Base-by-base conservation (phyloP, 352 stramenopile genomes). In the Thalassiosira mediterranea region DNA sequence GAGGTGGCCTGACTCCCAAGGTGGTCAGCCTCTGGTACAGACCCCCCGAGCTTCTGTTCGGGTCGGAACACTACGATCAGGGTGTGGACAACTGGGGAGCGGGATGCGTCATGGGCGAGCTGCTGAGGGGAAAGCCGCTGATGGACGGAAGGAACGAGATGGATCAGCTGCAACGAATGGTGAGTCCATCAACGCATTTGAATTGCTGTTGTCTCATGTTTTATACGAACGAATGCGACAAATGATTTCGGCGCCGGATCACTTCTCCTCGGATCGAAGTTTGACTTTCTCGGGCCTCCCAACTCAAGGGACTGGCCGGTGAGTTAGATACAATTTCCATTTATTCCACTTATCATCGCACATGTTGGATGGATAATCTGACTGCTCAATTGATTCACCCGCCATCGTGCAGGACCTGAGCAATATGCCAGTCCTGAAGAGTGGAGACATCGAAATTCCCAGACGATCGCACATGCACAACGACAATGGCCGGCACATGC, bases 11-110 rank as follows among this genome's bases (percentile, higher is more conserved):
- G 8, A 99, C 97, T 4, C 97, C 99, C 81, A 97, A 99, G 83
- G 97, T 99, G 23, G 97, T 99, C 15, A 99, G 97, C 53, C 88
- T 99, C 29, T 99, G 97, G 97, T 99, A 99, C 80, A 94, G 97
- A 34, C 95, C 97, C 1, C 97, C 97, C 0, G 97, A 99, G 74
- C 95, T 99, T 8, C 90, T 99, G 26, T 97, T 99, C 92, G 97
- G 97, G 52, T 97, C 93, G 38, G 81, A 96, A 77, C 98, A 98
- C 81, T 99, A 99, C 83, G 98, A 95, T 42, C 99, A 96, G 11
- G 96, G 96, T 1, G 97, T 99, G 31, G 97, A 99, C 84, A 98
- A 99, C 66, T 99, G 97, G 97, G 97, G 91, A 76, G 96, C 99
- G 34, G 97, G 97, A 53, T 92, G 86, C 46, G 99, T 99, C 72